Base-by-base conservation (phyloP, 2,329 filamentous ascomycete species). In the Beauveria bassiana region DNA sequence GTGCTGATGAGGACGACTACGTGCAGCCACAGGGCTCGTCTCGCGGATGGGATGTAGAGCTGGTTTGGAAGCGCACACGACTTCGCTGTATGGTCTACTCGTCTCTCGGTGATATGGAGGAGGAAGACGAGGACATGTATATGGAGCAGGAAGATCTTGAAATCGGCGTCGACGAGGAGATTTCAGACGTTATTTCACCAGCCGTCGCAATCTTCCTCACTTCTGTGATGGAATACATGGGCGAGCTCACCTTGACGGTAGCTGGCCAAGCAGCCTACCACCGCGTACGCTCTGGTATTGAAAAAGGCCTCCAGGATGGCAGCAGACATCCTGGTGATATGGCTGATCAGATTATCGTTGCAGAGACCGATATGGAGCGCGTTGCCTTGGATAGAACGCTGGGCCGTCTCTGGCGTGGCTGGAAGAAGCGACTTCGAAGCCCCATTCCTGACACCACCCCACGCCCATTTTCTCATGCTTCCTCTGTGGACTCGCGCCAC, bases 21-120 rank as follows among this genome's bases (percentile, higher is more conserved):
- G 75, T 78, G 6, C 79, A 81, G 16, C 78, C 84, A n/a, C 75
- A 83, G 50, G 79, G 81, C 26, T 75, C 76, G 38, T 57, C 77
- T 12, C 80, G 80, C 2, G 85, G 88, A 66, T 98, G 93, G 85
- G 92, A 98, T 71, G 78, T 96, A n/a, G 90, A 97, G 71, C 81
- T 93, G 61, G 88, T 93, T 20, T 99, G 95, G 93, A 97, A 96
- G 77, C 85, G 95, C 66, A 95, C 93, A 0, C 86, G 95, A 60
- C 77, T 99, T 68, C 86, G 95, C 64, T 96, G 95, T 73, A 99
- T 99, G 95, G 93, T 99, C 24, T 98, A 98, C 73, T 98, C 93
- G 9, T 93, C 95, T 9, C 79, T 99, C 7, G 95, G 95, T 50
- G 93, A 99, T 70, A 87, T 99, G 82, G 96, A 99, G 73, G 95